Base-by-base conservation (phyloP, 768 basidiomycete species). In the Boletellus ananas region DNA sequence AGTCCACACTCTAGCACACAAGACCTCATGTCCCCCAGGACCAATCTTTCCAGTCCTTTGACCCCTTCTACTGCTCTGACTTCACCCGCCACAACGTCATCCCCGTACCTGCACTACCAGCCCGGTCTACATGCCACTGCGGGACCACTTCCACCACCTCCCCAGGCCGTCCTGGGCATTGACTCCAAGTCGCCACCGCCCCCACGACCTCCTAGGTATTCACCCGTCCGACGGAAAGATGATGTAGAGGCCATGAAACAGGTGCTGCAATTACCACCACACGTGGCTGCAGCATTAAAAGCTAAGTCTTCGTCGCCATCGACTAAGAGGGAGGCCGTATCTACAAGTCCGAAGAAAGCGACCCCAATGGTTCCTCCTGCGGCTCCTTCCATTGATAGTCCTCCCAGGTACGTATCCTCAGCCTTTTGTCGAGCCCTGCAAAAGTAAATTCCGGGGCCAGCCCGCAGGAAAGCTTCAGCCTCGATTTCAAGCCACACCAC, bases 61-160 rank as follows among this genome's bases (percentile, higher is more conserved):
- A 60, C 61, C 21, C 60, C 60, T 18, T 57, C 68, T 14, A 66
- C 59, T 20, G 50, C 65, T 39, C 47, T 65, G 52, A 58, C 50
- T 37, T 69, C 69, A 41, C 60, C 67, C 29, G 41, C 64, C 43
- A 52, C 61, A 39, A 48, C 57, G 11, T 52, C 59, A 29, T 71
- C 75, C 10, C 63, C 76, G 8, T 85, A 80, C 62, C 66, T 83
- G 46, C 68, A 74, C 58, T 86, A 87, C 59, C 77, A 85, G 51
- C 83, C 84, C 42, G 85, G 81, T 43, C 58, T 84, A 2, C 84
- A 90, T 66, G 74, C 85, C 7, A 87, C 78, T 20, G 87, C 86
- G 36, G 84, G 85, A 4, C 87, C 87, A 41, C 73, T 86, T 51
- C 86, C 87, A 25, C 79, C 80, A 29, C 86, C 85, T 9, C 85